Evolutionary conservation across 2,329 filamentous ascomycete genomes (phyloP).

Genomic region (Passalora sequoiae): DNA sequence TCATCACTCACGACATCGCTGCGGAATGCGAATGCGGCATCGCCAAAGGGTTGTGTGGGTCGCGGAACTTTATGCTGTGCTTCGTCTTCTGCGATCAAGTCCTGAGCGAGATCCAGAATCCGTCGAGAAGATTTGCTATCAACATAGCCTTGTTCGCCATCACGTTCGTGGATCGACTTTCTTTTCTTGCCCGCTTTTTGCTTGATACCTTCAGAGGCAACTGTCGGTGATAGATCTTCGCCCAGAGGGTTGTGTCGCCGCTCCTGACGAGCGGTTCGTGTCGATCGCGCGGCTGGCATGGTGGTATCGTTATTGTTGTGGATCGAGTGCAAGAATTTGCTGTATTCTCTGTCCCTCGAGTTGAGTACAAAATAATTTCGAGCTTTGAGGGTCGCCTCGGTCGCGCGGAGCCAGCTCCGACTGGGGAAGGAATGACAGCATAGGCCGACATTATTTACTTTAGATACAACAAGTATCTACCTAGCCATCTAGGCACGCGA

Average conservation of each 20-base stretch:
- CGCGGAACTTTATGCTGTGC: slow-evolving; percentile 44
- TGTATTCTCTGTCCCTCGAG: too few relatives aligned
- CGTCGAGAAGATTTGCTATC: slow-evolving; percentile 83
- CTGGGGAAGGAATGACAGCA: too few relatives aligned
- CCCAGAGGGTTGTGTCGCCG: slow-evolving; percentile 86
- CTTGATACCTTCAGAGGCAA: slow-evolving; percentile 65
- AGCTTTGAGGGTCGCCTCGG: too few relatives aligned
- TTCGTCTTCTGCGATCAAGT: slow-evolving; percentile 77
- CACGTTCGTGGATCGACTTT: slow-evolving; percentile 53
- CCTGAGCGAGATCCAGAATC: slow-evolving; percentile 84
- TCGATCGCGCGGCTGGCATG: slow-evolving; percentile 68
- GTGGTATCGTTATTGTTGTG: too few relatives aligned
- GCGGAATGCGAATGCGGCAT: slow-evolving; percentile 73
- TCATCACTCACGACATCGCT: slow-evolving; percentile 29
- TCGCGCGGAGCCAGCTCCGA: too few relatives aligned
- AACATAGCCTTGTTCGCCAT: slow-evolving; percentile 63
- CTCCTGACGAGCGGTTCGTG: slow-evolving; percentile 50
- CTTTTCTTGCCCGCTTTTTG: slow-evolving; percentile 60
- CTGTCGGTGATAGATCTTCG: slow-evolving; percentile 74
- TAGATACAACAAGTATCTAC: too few relatives aligned
- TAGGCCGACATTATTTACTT: too few relatives aligned
- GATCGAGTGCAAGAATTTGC: too few relatives aligned
- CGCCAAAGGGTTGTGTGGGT: slow-evolving; percentile 44
- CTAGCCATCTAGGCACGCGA: too few relatives aligned
- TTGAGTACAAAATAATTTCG: too few relatives aligned